Evolutionary conservation across 192 early-diverging fungal species (phyloP).

Genomic region (Allomyces macrogynus): DNA sequence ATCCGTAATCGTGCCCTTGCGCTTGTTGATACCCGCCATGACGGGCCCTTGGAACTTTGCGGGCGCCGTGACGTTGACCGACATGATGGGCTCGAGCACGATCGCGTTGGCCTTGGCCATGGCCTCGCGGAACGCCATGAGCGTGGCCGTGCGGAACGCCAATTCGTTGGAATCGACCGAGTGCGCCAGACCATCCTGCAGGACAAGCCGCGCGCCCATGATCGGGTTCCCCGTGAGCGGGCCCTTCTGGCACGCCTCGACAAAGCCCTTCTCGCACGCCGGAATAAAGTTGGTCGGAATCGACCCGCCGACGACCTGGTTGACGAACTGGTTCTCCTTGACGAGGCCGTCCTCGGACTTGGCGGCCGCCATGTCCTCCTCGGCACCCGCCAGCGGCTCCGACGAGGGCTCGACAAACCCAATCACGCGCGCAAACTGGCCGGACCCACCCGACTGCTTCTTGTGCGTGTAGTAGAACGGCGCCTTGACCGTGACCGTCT

Average conservation of each 20-base stretch:
- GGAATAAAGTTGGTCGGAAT: constrained; percentile 83
- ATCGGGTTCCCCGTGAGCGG: constrained; percentile 78
- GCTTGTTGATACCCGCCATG: constrained; percentile 85
- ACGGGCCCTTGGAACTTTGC: constrained; percentile 81
- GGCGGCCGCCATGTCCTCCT: constrained; percentile 22
- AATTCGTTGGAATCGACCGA: constrained; percentile 89
- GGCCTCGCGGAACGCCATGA: constrained; percentile 77
- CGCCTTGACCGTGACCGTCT: constrained; percentile 53
- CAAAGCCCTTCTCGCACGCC: constrained; percentile 91
- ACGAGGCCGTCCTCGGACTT: constrained; percentile 8
- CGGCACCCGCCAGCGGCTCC: background rate
- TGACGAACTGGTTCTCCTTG: constrained; percentile 45
- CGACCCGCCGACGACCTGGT: constrained; percentile 77
- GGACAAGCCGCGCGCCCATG: constrained; percentile 62
- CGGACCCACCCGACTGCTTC: constrained; percentile 93
- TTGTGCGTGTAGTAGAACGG: constrained; percentile 94
- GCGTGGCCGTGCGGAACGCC: constrained; percentile 78
- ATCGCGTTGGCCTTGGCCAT: constrained; percentile 59
- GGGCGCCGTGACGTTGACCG: constrained; percentile 71
- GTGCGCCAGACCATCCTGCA: constrained; percentile 80
- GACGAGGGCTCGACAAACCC: constrained; percentile 80
- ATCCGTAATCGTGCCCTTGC: constrained; percentile 86
- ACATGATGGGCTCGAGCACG: constrained; percentile 95
- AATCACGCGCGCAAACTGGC: constrained; percentile 80
- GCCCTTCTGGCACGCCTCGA: constrained; percentile 75